These are phyloP conservation scores for Rhododendron mucronatum DNA, from an alignment of 148 eudicot genomes.

Conservation along the genomic window DNA sequence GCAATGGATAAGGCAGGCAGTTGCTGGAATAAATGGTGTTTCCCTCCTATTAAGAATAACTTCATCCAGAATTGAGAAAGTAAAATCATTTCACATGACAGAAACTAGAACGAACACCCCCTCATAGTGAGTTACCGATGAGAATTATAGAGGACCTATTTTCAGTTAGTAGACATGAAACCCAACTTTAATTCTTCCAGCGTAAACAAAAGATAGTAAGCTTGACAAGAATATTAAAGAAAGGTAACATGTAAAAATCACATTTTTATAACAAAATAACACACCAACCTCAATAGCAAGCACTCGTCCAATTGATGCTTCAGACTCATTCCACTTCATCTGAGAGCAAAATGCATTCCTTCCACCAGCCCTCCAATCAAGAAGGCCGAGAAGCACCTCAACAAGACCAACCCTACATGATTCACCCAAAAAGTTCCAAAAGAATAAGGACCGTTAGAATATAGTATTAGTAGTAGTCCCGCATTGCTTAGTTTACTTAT, in stretches of 20 bases:
- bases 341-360: conserved; percentile 85
- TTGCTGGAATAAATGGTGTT: background rate
- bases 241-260: background rate
- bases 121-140: background rate
- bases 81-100: too few species aligned
- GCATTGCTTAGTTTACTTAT: too few species aligned
- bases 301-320: conserved; percentile 96
- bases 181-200: background rate
- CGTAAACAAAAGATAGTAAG: background rate
- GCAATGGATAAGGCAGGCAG: background rate
- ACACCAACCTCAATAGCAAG: conserved; percentile 90
- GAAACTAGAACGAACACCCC: background rate
- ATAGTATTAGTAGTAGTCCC: too few species aligned
- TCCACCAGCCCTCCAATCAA: conserved; percentile 99
- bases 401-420: conserved; percentile 89
- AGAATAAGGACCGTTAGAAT: background rate
- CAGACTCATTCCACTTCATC: conserved; percentile 99
- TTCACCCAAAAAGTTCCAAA: conserved; percentile 9
- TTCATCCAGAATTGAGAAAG: background rate
- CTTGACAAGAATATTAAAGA: background rate
- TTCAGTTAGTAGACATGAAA: background rate
- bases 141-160: background rate
- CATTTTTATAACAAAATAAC: background rate
- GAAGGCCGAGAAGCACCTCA: conserved; percentile 94
- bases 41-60: background rate